phyloP scores from a whole-genome alignment of 2,329 filamentous ascomycete species.

The Aspergillus tubingensis region DNA sequence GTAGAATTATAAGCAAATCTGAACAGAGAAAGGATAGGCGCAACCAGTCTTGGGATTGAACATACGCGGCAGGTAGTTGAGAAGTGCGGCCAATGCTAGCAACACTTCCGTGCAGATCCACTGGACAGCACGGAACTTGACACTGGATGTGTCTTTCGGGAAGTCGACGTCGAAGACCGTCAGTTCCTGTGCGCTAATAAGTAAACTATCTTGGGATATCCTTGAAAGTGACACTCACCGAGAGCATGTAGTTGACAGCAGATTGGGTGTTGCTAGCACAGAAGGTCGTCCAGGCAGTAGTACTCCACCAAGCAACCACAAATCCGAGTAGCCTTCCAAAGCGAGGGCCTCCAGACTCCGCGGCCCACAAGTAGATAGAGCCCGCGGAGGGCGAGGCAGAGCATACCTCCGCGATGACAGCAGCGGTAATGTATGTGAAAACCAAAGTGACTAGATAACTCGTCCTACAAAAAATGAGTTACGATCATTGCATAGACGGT shows the following conservation, averaged over 20 bases:
- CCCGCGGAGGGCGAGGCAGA: slow-evolving; percentile 61
- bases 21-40: not conserved
- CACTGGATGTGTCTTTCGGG: slow-evolving; percentile 52
- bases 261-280: slow-evolving; percentile 58
- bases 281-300: slow-evolving; percentile 63
- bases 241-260: slow-evolving; percentile 56
- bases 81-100: slow-evolving; percentile 52
- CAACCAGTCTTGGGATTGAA: not conserved
- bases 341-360: slow-evolving; percentile 57
- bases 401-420: slow-evolving; percentile 62
- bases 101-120: slow-evolving; percentile 60
- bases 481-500: not conserved
- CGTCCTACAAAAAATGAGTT: slow-evolving; percentile 46
- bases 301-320: slow-evolving; percentile 66
- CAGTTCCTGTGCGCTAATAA: slow-evolving; percentile 50
- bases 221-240: slow-evolving; percentile 36
- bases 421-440: slow-evolving; percentile 63
- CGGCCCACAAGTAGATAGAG: slow-evolving; percentile 64
- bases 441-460: slow-evolving; percentile 62
- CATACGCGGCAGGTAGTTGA: slow-evolving; percentile 56
- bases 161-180: slow-evolving; percentile 60
- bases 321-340: slow-evolving; percentile 61
- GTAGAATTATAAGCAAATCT: not conserved
- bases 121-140: slow-evolving; percentile 62
- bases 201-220: not conserved